A percentile compares a stretch with the other conserved stretches of the same genome.
Conservation (phyloP, 1,139 yeast genomes). For the Suhomyces anneliseae region DNA sequence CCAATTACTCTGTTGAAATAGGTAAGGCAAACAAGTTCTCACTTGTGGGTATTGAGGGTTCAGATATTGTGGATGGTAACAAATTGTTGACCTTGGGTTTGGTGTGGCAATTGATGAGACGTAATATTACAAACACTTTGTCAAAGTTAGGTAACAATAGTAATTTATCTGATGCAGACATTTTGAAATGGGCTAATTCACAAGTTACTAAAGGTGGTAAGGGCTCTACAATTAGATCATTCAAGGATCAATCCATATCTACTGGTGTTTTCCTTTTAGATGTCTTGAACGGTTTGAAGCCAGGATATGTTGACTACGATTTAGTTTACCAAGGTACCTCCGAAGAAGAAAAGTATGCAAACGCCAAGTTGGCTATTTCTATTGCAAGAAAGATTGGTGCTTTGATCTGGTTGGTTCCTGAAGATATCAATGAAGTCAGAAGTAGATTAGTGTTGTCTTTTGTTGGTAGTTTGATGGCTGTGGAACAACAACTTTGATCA, state of each 20-base stretch:
- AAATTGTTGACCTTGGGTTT: slow-evolving; percentile 88
- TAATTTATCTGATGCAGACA: slow-evolving; percentile 73
- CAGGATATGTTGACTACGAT: slow-evolving; percentile 96
- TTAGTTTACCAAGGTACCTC: slow-evolving; percentile 76
- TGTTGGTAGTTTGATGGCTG: slow-evolving; percentile 87
- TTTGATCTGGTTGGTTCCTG: slow-evolving; percentile 98
- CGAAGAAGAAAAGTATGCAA: slow-evolving; percentile 87
- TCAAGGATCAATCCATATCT: slow-evolving; percentile 76
- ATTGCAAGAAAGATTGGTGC: slow-evolving; percentile 98
- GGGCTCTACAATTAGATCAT: slow-evolving; percentile 65
- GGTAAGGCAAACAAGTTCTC: slow-evolving; percentile 93
- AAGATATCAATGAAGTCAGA: slow-evolving; percentile 95
- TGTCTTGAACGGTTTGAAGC: slow-evolving; percentile 88
- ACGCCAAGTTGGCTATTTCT: slow-evolving; percentile 95
- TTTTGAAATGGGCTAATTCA: slow-evolving; percentile 89
- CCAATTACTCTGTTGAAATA: slow-evolving; percentile 92
- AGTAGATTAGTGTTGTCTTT: slow-evolving; percentile 89
- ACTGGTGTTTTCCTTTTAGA: slow-evolving; percentile 83
- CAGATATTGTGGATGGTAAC: slow-evolving; percentile 94
- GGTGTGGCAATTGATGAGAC: slow-evolving; percentile 98
- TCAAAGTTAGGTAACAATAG: slow-evolving; percentile 70
- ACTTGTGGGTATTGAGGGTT: slow-evolving; percentile 96
- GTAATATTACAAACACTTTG: slow-evolving; percentile 85
- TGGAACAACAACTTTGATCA: slow-evolving; percentile 24
- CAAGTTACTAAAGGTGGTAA: slow-evolving; percentile 86